These are phyloP conservation scores for Sporopachydermia lactativora DNA, from an alignment of 805 yeast species.

Conservation along the genomic window DNA sequence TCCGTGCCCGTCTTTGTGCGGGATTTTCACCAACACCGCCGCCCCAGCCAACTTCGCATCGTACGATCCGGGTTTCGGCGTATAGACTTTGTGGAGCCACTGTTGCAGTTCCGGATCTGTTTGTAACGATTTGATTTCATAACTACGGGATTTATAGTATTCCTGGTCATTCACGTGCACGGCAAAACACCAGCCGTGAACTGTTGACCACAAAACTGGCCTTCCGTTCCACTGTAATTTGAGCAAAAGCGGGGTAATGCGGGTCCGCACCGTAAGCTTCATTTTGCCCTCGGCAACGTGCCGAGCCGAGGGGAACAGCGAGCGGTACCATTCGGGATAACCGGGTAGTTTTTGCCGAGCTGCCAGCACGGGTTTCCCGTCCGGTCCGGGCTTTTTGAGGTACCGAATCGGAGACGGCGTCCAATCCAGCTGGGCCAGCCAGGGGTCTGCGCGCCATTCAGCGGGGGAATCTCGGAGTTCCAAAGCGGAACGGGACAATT, in stretches of 20 bases:
- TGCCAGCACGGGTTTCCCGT: constrained; percentile 13
- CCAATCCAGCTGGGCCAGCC: constrained; percentile 92
- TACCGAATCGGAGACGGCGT: constrained; percentile 40
- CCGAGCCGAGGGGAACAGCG: constrained; percentile 22
- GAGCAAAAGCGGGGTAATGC: constrained; percentile 65
- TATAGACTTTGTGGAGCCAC: neutral
- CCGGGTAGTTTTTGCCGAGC: constrained; percentile 65
- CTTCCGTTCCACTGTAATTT: constrained; percentile 73
- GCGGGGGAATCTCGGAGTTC: constrained; percentile 28
- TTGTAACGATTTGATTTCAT: neutral
- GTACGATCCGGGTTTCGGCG: neutral
- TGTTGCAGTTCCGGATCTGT: neutral
- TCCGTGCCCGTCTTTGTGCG: constrained; percentile 75
- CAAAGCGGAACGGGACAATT: constrained; percentile 47
- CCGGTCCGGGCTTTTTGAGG: constrained; percentile 56
- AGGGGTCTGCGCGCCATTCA: constrained; percentile 52
- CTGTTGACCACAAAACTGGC: constrained; percentile 71
- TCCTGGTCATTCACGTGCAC: constrained; percentile 30
- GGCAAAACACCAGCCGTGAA: constrained; percentile 81
- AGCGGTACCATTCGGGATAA: constrained; percentile 87
- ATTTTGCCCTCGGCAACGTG: constrained; percentile 26
- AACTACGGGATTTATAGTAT: constrained; percentile 25
- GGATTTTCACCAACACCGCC: constrained; percentile 46
- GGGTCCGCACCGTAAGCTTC: constrained; percentile 52
- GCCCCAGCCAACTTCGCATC: constrained; percentile 11